phyloP scores from a whole-genome alignment of 495 filamentous ascomycete species.

The Penicillium cinerascens region DNA sequence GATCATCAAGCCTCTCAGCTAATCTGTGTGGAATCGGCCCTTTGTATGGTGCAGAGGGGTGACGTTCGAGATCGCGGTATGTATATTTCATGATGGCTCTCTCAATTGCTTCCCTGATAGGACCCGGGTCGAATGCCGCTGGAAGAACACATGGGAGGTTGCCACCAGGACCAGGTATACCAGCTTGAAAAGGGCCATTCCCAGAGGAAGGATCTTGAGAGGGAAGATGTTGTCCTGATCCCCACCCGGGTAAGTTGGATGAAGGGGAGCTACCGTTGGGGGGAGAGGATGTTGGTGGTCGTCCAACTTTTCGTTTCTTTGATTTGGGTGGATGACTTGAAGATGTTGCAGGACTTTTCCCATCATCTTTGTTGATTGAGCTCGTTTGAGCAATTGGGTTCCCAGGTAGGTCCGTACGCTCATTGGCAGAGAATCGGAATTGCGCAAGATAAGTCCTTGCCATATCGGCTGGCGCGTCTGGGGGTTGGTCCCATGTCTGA shows the following conservation, averaged over 20 bases:
- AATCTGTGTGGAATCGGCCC: constrained; percentile 5
- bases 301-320: background rate
- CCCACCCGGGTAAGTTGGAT: too few relatives aligned
- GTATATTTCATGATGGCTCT: constrained; percentile 24
- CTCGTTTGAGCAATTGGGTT: background rate
- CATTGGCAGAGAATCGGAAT: constrained; percentile 7
- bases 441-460: constrained; percentile 19
- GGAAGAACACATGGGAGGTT: background rate
- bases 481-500: constrained; percentile 12
- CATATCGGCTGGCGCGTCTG: constrained; percentile 6
- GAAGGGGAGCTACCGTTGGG: too few relatives aligned
- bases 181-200: background rate
- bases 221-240: too few relatives aligned
- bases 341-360: too few relatives aligned
- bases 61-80: constrained; percentile 30
- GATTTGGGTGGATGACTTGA: background rate
- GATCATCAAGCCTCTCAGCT: constrained; percentile 12
- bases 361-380: background rate
- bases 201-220: too few relatives aligned
- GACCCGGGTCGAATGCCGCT: background rate
- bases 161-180: background rate
- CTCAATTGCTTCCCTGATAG: constrained; percentile 25
- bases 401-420: background rate
- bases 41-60: constrained; percentile 19
- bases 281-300: background rate